A percentile compares a stretch with the other conserved stretches of the same genome.
These are phyloP conservation scores for Hibiscus syriacus DNA, from an alignment of 345 rosid species.

Conservation along the genomic window DNA sequence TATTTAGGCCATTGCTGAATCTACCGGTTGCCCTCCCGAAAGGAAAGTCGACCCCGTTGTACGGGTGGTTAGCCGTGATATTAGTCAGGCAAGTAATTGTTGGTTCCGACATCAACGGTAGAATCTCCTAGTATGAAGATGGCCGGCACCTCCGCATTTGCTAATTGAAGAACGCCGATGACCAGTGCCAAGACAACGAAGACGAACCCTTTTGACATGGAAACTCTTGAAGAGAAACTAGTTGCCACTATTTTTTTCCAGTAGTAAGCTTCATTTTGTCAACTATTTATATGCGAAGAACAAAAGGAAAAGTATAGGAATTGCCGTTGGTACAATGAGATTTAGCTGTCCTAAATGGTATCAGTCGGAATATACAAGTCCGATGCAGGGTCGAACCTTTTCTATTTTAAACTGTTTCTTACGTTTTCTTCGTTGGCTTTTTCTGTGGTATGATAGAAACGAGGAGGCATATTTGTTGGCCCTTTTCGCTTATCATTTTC, in stretches of 20 bases:
- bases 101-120: conserved; percentile 50
- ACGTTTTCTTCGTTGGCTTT: background rate
- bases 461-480: no score
- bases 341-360: background rate
- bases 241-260: no score
- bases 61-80: conserved; percentile 30
- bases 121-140: conserved; percentile 48
- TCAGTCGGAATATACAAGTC: background rate
- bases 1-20: conserved; percentile 56
- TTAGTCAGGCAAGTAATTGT: conserved; percentile 32
- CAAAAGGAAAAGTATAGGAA: no score
- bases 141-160: conserved; percentile 26
- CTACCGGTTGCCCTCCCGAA: conserved; percentile 40
- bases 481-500: background rate
- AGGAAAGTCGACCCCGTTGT: conserved; percentile 50
- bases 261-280: no score
- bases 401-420: background rate
- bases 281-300: no score
- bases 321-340: background rate
- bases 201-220: conserved; percentile 17
- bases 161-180: conserved; percentile 2
- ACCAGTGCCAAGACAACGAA: conserved; percentile 9
- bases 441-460: background rate
- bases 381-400: background rate
- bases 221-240: no score